Evolutionary conservation across 2,329 filamentous ascomycete species (phyloP), one percentile per base, ranked within the genome.

Genomic region (Kalaharituber pfeilii): DNA sequence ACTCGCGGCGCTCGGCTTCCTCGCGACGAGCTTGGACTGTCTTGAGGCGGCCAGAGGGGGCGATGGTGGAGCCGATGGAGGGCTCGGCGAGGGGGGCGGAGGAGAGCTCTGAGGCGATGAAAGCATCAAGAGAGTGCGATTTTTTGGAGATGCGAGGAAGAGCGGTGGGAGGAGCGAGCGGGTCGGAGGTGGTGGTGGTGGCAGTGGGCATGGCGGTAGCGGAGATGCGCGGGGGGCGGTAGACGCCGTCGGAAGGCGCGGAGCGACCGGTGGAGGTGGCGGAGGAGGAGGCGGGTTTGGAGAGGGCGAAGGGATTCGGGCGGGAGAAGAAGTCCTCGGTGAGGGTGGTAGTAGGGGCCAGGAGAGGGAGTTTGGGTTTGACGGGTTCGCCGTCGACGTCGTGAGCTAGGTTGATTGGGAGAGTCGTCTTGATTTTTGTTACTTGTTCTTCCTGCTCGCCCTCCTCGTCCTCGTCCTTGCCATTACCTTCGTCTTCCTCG

Each of bases 41-140:
- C 59, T 60, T 62, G 22, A 30, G 47, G 59, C 89, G 79, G 29
- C 91, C 91, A 50, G 84, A 81, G 50, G 80, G 74, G 3, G 82
- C 74, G 62, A 95, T 93, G 18, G 85, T 94, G 54, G 84, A 91
- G 57, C 91, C 93, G 63, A 98, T 93, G 62, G 84, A 93, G 53
- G 89, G 87, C 67, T 93, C 78, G 1, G 87, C 85, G 55, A 86
- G 69, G 1, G 91, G 91, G 1, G 86, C 86, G 5, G 76, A 70
- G 0, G 86, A 88, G 56, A 96, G 75, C 68, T 98, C 91, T 18
- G 84, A 80, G 50, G 77, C 79, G 59, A 98, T 79, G 64, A 93
- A 98, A 65, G 96, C 89, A 65, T 96, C 88, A 65, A 98, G 80
- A 0, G 87, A 86, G 49, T 81, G 80, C 0, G 88, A 94, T 65